Evolutionary conservation across 768 basidiomycete genomes (phyloP).

Genomic region (Royoungia palumana): DNA sequence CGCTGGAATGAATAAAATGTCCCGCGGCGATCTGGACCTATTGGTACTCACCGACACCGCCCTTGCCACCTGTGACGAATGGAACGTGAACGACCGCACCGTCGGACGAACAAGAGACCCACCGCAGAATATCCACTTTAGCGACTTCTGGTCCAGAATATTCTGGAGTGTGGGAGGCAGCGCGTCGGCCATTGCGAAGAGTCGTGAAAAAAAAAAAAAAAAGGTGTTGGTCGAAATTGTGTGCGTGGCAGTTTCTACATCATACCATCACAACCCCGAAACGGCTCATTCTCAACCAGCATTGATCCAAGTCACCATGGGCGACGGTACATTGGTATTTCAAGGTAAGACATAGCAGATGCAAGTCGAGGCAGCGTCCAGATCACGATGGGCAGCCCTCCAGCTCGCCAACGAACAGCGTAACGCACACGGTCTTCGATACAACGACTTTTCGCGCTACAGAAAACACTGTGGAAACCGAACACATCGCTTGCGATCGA

Average conservation of each 20-base stretch:
- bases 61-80: constrained; percentile 79
- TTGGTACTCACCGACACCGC: constrained; percentile 81
- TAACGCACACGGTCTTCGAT: constrained; percentile 85
- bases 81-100: constrained; percentile 11
- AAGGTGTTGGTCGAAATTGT: neutral
- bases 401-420: constrained; percentile 86
- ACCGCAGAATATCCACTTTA: constrained; percentile 99
- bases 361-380: neutral
- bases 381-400: constrained; percentile 52
- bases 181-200: constrained; percentile 47
- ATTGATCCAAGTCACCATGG: constrained; percentile 14
- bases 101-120: constrained; percentile 33
- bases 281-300: neutral
- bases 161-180: constrained; percentile 90
- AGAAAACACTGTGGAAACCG: constrained; percentile 92
- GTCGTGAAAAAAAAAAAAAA: constrained; percentile 9
- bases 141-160: constrained; percentile 83
- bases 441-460: constrained; percentile 85
- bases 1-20: neutral
- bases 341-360: constrained; percentile 35
- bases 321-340: constrained; percentile 33
- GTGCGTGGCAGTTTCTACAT: constrained; percentile 8
- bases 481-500: constrained; percentile 82
- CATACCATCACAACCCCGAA: constrained; percentile 8
- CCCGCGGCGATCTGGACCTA: neutral